Conservation (phyloP, 805 yeast genomes). For the Yarrowia keelungensis region DNA sequence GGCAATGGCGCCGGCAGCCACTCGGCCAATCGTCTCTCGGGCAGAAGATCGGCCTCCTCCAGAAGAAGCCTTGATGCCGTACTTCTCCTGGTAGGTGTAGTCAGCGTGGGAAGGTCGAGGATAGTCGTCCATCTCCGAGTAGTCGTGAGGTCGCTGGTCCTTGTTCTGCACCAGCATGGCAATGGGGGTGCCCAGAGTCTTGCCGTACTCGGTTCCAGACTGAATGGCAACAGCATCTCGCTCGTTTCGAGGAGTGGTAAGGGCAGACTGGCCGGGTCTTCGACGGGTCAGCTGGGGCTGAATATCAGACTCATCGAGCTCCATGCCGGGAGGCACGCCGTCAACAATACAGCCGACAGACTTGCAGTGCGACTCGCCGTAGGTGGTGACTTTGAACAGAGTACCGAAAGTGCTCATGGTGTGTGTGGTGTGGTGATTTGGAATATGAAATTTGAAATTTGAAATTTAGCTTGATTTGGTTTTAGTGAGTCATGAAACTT, state of each 20-base stretch:
- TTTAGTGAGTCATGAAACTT: slow-evolving; percentile 27
- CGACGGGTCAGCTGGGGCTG: slow-evolving; percentile 97
- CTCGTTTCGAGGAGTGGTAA: slow-evolving; percentile 94
- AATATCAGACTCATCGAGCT: slow-evolving; percentile 81
- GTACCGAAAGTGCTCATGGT: slow-evolving; percentile 77
- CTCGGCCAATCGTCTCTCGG: slow-evolving; percentile 97
- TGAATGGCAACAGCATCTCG: slow-evolving; percentile 92
- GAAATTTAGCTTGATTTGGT: background rate
- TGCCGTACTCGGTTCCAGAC: slow-evolving; percentile 90
- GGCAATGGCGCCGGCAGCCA: slow-evolving; percentile 98
- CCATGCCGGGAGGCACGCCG: slow-evolving; percentile 96
- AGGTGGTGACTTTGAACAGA: slow-evolving; percentile 79
- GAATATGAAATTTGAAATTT: background rate
- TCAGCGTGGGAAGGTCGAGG: slow-evolving; percentile 99
- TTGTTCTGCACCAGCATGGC: slow-evolving; percentile 92
- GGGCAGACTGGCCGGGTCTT: slow-evolving; percentile 94
- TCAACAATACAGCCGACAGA: slow-evolving; percentile 98
- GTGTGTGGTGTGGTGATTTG: slow-evolving; percentile 52
- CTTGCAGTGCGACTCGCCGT: slow-evolving; percentile 97
- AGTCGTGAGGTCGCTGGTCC: slow-evolving; percentile 97
- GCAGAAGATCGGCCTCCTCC: slow-evolving; percentile 99
- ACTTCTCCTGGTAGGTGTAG: slow-evolving; percentile 87
- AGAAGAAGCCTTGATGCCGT: slow-evolving; percentile 90
- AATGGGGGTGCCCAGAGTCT: slow-evolving; percentile 92
- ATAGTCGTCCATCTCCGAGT: slow-evolving; percentile 90